A percentile compares a stretch with the other conserved stretches of the same genome.
Evolutionary conservation across 129 eudicot genomes (phyloP).

Genomic region (sunflower (Helianthus annuus)): HanXRQr2.0-SUNRISE NC_035441.2:34608435-34608934

Average conservation of each 20-base stretch:
- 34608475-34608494: conserved; percentile 63
- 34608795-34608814: conserved; percentile 74
- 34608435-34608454: conserved; percentile 94
- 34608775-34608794: conserved; percentile 77
- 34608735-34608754: conserved; percentile 93
- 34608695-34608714: conserved; percentile 85
- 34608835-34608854: conserved; percentile 89
- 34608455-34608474: conserved; percentile 58
- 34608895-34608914: not conserved
- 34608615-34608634: conserved; percentile 86
- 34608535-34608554: conserved; percentile 86
- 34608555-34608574: conserved; percentile 77
- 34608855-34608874: not conserved
- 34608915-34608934: not conserved
- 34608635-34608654: conserved; percentile 91
- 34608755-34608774: conserved; percentile 66
- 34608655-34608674: conserved; percentile 81
- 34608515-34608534: conserved; percentile 85
- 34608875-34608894: not conserved
- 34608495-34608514: conserved; percentile 74
- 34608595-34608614: conserved; percentile 77
- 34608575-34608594: conserved; percentile 77
- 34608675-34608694: conserved; percentile 87
- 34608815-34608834: conserved; percentile 82
- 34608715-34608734: conserved; percentile 75